Evolutionary conservation across 2,329 filamentous ascomycete genomes (phyloP).

Genomic region (Pseudogymnoascus verrucosus): DNA sequence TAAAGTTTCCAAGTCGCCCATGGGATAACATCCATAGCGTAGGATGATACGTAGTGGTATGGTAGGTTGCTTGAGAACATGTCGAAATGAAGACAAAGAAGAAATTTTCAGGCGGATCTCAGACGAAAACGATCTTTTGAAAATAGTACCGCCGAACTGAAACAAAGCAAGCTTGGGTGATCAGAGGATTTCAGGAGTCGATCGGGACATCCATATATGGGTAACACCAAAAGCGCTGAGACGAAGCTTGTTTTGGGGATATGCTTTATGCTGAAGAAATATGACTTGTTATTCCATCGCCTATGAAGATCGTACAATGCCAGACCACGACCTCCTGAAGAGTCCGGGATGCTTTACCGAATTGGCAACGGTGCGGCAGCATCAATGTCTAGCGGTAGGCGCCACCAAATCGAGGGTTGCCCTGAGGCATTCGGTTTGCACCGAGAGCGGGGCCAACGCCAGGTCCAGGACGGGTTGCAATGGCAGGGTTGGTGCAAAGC

Average conservation of each 20-base stretch:
- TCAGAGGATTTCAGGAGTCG: constrained; percentile 25
- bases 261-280: constrained; percentile 26
- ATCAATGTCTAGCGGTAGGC: constrained; percentile 44
- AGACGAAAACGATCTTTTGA: constrained; percentile 16
- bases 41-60: constrained; percentile 47
- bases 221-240: constrained; percentile 27
- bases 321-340: constrained; percentile 19
- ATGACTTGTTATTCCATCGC: constrained; percentile 21
- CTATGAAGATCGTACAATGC: constrained; percentile 24
- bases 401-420: constrained; percentile 47
- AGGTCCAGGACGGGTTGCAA: constrained; percentile 81
- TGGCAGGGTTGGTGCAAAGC: constrained; percentile 93
- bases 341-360: background rate
- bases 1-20: constrained; percentile 53
- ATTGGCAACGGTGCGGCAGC: background rate
- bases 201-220: constrained; percentile 28
- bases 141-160: constrained; percentile 15
- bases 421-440: constrained; percentile 44
- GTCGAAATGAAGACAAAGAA: constrained; percentile 22
- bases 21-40: constrained; percentile 43
- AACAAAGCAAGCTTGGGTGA: constrained; percentile 24
- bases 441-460: constrained; percentile 61
- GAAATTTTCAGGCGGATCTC: constrained; percentile 25
- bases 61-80: constrained; percentile 29
- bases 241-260: constrained; percentile 22